Base-by-base conservation (phyloP, 2,329 filamentous ascomycete species). In the Amauroascus niger region DNA sequence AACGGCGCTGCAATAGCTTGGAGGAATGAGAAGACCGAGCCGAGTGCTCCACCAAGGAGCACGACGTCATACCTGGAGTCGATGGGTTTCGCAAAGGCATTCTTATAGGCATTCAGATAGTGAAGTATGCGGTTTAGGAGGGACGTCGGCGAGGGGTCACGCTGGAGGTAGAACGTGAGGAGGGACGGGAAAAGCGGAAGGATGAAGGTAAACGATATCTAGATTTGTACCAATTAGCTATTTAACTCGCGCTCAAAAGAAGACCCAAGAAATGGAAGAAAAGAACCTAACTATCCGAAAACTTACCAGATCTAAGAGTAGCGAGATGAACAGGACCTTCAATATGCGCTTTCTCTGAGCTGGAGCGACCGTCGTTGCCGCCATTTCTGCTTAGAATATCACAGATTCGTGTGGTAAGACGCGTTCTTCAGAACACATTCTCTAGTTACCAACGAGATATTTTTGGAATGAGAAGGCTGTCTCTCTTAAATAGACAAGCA, bases 201-300 rank as follows among this genome's bases (percentile, higher is more conserved):
- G 67, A 97, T 97, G 68, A 98, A 96, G 28, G 93, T 98, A 70
- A 98, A 98, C 53, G 91, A 96, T 64, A 97, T 88, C 91, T 96
- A 59, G n/a, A n/a, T n/a, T 33, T 14, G 9, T 6, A 16, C 14
- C 11, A 33, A 30, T 47, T 14, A 48, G 43, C 37, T 47, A 18
- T 8, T 14, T 35, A 24, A 35, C n/a, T 4, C 8, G 9, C 20
- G 3, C n/a, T 24, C 39, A 22, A 24, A 30, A 16, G 6, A 26
- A 1, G 33, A 43, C 13, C 14, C 7, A 11, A 3, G 16, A 28
- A 28, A 24, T 11, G 37, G 47, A n/a, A 18, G n/a, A 39, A 28
- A 26, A 32, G 24, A 16, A 37, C 14, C 30, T 41, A n/a, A n/a
- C n/a, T 26, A 30, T 52, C 18, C 24, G 37, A 37, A 22, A 41